A percentile compares a stretch with the other conserved stretches of the same genome.
Evolutionary conservation across 768 basidiomycete species (phyloP).

Genomic region (Galerina sulciceps): DNA sequence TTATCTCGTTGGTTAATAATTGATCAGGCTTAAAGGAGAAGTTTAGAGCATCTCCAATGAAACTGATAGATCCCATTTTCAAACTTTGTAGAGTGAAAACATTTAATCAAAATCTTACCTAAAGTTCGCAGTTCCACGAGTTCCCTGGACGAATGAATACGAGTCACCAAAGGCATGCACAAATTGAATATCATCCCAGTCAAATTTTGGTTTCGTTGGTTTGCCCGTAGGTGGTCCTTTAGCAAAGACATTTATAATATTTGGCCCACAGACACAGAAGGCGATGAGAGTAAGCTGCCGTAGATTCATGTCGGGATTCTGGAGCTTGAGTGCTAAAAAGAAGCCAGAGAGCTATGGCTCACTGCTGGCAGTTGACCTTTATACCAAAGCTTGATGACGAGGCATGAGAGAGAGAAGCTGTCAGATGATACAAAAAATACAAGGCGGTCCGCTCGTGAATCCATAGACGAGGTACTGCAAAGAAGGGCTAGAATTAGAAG

Average conservation of each 20-base stretch:
- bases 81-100: not conserved
- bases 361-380: not conserved
- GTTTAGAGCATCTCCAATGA: slow-evolving; percentile 51
- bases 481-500: no score
- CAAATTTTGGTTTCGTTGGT: slow-evolving; percentile 27
- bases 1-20: slow-evolving; percentile 46
- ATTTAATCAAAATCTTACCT: slow-evolving; percentile 33
- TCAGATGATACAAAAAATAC: not conserved
- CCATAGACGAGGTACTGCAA: no score
- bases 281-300: not conserved
- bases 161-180: slow-evolving; percentile 62
- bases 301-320: not conserved
- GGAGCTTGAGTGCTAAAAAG: not conserved
- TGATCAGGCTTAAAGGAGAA: slow-evolving; percentile 45
- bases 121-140: slow-evolving; percentile 50
- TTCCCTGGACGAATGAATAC: slow-evolving; percentile 59
- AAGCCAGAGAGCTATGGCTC: not conserved
- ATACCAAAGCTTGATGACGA: not conserved
- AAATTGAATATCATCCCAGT: slow-evolving; percentile 47
- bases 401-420: not conserved
- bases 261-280: not conserved
- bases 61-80: slow-evolving; percentile 32
- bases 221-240: not conserved
- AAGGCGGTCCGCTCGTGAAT: not conserved
- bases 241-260: not conserved